These are phyloP conservation scores for Fragaria ananassa DNA, from an alignment of 306 rosid genomes.

Conservation along the genomic window DNA sequence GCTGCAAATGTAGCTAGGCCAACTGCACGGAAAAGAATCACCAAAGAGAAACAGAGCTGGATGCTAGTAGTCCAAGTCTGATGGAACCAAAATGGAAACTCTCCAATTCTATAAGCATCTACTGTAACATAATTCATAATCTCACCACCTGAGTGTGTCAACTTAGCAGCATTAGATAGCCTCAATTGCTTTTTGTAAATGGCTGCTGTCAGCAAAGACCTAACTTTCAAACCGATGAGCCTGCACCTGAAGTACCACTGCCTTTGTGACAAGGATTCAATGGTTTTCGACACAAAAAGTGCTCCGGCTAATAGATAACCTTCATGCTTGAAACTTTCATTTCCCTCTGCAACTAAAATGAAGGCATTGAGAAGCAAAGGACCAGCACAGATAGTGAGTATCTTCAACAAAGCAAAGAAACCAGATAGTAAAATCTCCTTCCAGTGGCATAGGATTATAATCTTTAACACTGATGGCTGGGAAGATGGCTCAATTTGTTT, in stretches of 20 bases:
- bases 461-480: slow-evolving; percentile 53
- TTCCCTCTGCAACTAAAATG: slow-evolving; percentile 38
- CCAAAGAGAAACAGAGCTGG: slow-evolving; percentile 64
- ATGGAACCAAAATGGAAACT: slow-evolving; percentile 89
- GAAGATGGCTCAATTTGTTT: slow-evolving; percentile 41
- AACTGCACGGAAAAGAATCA: slow-evolving; percentile 59
- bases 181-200: slow-evolving; percentile 70
- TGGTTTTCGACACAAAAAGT: slow-evolving; percentile 53
- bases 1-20: slow-evolving; percentile 84
- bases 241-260: slow-evolving; percentile 86
- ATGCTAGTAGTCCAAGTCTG: slow-evolving; percentile 80
- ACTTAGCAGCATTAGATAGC: slow-evolving; percentile 59
- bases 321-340: slow-evolving; percentile 33
- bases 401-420: slow-evolving; percentile 71
- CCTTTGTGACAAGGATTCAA: slow-evolving; percentile 81
- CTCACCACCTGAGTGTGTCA: slow-evolving; percentile 74
- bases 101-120: slow-evolving; percentile 90
- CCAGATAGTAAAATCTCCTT: slow-evolving; percentile 69
- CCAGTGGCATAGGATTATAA: slow-evolving; percentile 56
- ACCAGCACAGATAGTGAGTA: slow-evolving; percentile 64
- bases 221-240: slow-evolving; percentile 62
- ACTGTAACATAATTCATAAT: slow-evolving; percentile 85
- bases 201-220: slow-evolving; percentile 72
- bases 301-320: slow-evolving; percentile 54
- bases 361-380: slow-evolving; percentile 80